Percentiles rank a stretch among this genome's conserved stretches.
Conservation (phyloP, 2,329 filamentous ascomycete genomes). For the Neurospora sp. region DNA sequence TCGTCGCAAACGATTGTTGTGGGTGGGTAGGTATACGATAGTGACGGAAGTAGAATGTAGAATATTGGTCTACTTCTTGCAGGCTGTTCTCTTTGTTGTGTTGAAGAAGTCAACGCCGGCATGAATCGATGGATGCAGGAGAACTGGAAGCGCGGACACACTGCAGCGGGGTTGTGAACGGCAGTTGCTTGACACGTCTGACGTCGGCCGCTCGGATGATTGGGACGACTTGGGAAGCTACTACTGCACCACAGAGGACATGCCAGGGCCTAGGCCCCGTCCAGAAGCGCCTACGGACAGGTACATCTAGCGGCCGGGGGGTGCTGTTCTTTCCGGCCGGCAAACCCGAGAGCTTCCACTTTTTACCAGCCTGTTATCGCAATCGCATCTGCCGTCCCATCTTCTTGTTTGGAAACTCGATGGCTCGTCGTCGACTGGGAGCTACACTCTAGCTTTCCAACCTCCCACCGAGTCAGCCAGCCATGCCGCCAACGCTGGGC, state of each 20-base stretch:
- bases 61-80: not conserved
- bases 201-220: not conserved
- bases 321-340: not conserved
- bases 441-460: not conserved
- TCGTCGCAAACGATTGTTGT: not conserved
- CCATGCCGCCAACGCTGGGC: slow-evolving; percentile 24
- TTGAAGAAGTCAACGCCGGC: not conserved
- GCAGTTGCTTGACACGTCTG: not conserved
- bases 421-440: slow-evolving; percentile 1
- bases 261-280: not conserved
- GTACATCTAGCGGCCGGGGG: not conserved
- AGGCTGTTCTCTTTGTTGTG: not conserved
- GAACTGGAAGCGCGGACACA: too few relatives aligned
- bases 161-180: not conserved
- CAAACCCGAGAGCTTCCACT: not conserved
- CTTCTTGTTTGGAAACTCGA: not conserved
- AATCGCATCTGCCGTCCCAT: not conserved
- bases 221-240: not conserved
- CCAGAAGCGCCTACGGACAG: not conserved
- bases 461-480: not conserved
- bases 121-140: not conserved
- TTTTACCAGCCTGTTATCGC: not conserved
- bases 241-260: not conserved
- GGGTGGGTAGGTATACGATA: not conserved
- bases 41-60: not conserved